phyloP scores from a whole-genome alignment of 2,329 filamentous ascomycete species.

The Phyllosticta capitalensis region DNA sequence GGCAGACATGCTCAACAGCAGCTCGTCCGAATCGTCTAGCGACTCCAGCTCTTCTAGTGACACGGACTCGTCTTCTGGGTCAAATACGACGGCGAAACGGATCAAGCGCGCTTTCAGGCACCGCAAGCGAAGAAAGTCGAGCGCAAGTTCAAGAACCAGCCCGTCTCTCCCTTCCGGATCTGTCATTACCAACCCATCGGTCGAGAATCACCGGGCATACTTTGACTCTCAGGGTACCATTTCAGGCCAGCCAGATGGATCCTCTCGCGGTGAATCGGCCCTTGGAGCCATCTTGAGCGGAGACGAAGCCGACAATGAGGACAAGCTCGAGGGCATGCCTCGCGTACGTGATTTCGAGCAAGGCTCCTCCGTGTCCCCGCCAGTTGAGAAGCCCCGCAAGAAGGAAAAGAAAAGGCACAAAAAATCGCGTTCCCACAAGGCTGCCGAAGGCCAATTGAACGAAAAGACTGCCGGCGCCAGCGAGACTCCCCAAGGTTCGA shows the following conservation, averaged over 20 bases:
- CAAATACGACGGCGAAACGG: slow-evolving; percentile 63
- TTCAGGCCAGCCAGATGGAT: slow-evolving; percentile 12
- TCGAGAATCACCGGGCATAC: slow-evolving; percentile 29
- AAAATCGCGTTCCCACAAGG: slow-evolving; percentile 21
- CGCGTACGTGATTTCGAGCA: slow-evolving; percentile 41
- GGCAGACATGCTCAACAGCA: slow-evolving; percentile 70
- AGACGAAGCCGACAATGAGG: slow-evolving; percentile 44
- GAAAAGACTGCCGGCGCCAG: not conserved
- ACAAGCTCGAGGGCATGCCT: slow-evolving; percentile 21
- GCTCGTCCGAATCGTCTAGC: slow-evolving; percentile 45
- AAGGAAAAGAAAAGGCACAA: slow-evolving; percentile 41
- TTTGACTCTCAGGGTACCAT: slow-evolving; percentile 23
- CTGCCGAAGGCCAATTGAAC: not conserved
- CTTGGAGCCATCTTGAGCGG: slow-evolving; percentile 38
- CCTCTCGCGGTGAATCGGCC: slow-evolving; percentile 26
- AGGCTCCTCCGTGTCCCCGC: slow-evolving; percentile 24
- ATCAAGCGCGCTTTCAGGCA: slow-evolving; percentile 67
- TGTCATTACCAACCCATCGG: slow-evolving; percentile 35
- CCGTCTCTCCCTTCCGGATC: slow-evolving; percentile 48
- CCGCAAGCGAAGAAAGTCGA: slow-evolving; percentile 67
- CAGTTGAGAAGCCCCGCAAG: slow-evolving; percentile 30
- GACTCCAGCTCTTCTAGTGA: slow-evolving; percentile 40
- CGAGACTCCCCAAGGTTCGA: not conserved
- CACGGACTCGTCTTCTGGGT: slow-evolving; percentile 57
- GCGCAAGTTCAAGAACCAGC: slow-evolving; percentile 55